Evolutionary conservation across 2,329 filamentous ascomycete species (phyloP), one percentile per base, ranked within the genome.

Genomic region (Sclerotinia borealis): DNA sequence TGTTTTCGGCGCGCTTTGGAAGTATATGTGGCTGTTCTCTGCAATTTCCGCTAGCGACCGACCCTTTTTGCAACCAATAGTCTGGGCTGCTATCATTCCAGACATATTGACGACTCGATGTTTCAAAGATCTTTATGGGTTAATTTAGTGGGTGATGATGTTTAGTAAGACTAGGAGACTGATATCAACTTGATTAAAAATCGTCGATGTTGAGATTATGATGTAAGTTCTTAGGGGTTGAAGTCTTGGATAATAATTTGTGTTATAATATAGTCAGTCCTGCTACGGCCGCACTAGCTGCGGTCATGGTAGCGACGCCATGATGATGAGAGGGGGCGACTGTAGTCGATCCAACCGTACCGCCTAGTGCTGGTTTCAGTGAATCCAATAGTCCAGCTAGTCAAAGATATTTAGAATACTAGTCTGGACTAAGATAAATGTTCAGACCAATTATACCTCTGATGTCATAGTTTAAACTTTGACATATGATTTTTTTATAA

Each of bases 161-260:
- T 15, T 15, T 2, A 0, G n/a, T 22, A 11, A 17, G 4, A 6
- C 34, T 3, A 17, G 11, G 11, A n/a, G 29, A 22, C 2, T 8
- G 8, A 31, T 8, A 17, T 34, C 19, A 1, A 34, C 7, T 43
- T 31, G 0, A 43, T 4, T n/a, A 31, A 39, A 13, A 1, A 2
- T 22, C 31, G 4, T 1, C 0, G 25, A 2, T 55, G 6, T 31
- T 13, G 5, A 0, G 1, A n/a, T 25, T 34, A 0, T 34, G 11
- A 4, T n/a, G 19, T 22, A 31, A 15, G 10, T 2, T 22, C 19
- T 9, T 0, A 5, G 3, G 4, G 17, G 2, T 22, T 0, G 22
- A 50, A n/a, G 0, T 11, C 29, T n/a, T n/a, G n/a, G n/a, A n/a
- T n/a, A n/a, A n/a, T n/a, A 17, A 22, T 1, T 10, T 5, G 1